Conservation (phyloP, 176 grass and related monocot genomes). For the Oryza nivara region DNA sequence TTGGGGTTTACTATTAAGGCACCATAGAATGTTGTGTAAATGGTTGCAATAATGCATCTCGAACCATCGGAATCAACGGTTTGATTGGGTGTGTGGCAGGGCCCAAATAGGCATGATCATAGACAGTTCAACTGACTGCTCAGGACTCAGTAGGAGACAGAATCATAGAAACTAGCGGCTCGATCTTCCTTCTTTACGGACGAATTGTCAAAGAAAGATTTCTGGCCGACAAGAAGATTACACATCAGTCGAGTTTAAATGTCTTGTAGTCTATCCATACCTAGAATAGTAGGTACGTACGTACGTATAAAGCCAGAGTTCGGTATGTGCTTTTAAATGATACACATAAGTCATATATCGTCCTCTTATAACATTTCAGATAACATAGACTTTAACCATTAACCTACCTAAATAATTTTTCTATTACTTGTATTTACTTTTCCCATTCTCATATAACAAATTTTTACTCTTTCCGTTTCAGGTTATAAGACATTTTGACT, state of each 20-base stretch:
- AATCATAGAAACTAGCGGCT: neutral
- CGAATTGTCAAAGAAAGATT: neutral
- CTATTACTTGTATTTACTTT: too few relatives aligned
- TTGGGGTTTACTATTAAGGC: neutral
- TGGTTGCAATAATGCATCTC: neutral
- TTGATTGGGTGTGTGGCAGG: neutral
- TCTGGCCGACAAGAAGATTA: neutral
- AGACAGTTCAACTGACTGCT: neutral
- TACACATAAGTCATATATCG: too few relatives aligned
- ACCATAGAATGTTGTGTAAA: neutral
- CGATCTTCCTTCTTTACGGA: neutral
- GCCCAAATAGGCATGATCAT: neutral
- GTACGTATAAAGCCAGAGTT: too few relatives aligned
- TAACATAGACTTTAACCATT: too few relatives aligned
- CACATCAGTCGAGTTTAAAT: neutral
- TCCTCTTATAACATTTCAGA: too few relatives aligned
- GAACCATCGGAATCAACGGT: slow-evolving; percentile 15
- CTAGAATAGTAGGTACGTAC: too few relatives aligned
- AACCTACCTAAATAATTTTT: too few relatives aligned
- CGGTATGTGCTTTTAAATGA: too few relatives aligned
- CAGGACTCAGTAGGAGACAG: neutral
- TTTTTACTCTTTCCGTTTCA: too few relatives aligned
- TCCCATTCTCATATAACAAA: too few relatives aligned
- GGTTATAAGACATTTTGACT: too few relatives aligned
- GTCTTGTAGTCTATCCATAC: neutral